These are phyloP conservation scores for Plantago elongata DNA, from an alignment of 257 asterid genomes.

Conservation along the genomic window DNA sequence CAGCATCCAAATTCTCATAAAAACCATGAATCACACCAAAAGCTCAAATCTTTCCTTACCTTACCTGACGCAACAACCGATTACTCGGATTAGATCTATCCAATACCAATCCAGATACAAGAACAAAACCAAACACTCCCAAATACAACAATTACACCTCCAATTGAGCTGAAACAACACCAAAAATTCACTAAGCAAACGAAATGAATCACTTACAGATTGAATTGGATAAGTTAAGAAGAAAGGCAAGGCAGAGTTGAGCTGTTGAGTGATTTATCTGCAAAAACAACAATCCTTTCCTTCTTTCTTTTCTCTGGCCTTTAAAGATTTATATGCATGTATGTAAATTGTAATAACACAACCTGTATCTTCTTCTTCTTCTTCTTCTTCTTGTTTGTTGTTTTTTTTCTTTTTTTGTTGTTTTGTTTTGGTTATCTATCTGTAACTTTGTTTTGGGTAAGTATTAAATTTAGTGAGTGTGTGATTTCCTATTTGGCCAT, in stretches of 20 bases:
- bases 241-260: constrained; percentile 21
- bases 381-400: no score
- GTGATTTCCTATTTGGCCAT: no score
- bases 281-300: constrained; percentile 31
- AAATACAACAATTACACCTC: constrained; percentile 5
- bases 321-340: constrained; percentile 42
- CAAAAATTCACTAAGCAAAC: constrained; percentile 2
- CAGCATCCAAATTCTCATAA: constrained; percentile 20
- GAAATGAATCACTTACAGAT: constrained; percentile 51
- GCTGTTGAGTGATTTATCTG: constrained; percentile 26
- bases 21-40: constrained; percentile 23
- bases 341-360: constrained; percentile 14
- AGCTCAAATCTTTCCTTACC: constrained; percentile 33
- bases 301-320: constrained; percentile 25
- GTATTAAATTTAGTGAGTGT: no score
- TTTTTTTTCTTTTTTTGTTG: neutral
- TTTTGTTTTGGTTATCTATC: constrained; percentile 11
- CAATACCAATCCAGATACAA: constrained; percentile 1
- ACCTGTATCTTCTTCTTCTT: constrained; percentile 12
- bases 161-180: constrained; percentile 18
- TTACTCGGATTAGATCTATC: constrained; percentile 22
- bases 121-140: neutral
- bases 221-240: constrained; percentile 45
- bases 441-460: constrained; percentile 20
- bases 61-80: constrained; percentile 16